phyloP scores from a whole-genome alignment of 225 moss, liverwort and hornwort species.

The Bryoerythrophyllum caledonicum region DNA sequence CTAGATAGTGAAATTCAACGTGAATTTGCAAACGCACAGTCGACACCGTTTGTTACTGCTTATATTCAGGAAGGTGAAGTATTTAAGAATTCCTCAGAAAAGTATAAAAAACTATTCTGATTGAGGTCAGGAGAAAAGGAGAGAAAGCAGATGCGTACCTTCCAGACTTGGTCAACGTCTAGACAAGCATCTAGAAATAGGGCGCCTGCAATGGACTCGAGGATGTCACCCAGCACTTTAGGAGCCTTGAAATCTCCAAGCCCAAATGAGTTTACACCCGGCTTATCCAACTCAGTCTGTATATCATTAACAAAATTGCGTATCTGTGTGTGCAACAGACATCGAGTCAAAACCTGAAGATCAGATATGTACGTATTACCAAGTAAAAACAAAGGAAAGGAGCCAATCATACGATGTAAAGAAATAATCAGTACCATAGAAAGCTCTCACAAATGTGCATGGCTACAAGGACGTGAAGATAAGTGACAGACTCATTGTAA shows the following conservation, averaged over 20 bases:
- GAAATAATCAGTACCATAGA: background rate
- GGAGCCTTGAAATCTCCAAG: slow-evolving; percentile 99
- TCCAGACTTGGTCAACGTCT: slow-evolving; percentile 86
- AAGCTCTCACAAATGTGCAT: slow-evolving; percentile 5
- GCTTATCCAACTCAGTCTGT: slow-evolving; percentile 94
- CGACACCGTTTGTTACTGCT: background rate
- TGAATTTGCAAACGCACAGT: background rate
- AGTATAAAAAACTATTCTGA: background rate
- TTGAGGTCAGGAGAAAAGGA: background rate
- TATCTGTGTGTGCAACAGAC: slow-evolving; percentile 53
- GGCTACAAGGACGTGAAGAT: slow-evolving; percentile 4
- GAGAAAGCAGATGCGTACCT: slow-evolving; percentile 47
- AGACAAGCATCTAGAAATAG: slow-evolving; percentile 85
- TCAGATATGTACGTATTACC: background rate
- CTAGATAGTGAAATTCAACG: background rate
- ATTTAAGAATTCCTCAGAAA: background rate
- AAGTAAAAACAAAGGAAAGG: background rate
- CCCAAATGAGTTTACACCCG: slow-evolving; percentile 97
- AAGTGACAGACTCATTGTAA: background rate
- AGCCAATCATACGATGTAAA: too few relatives aligned
- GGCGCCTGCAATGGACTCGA: slow-evolving; percentile 96
- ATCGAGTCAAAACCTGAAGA: slow-evolving; percentile 10
- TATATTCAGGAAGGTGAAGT: background rate
- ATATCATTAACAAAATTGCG: slow-evolving; percentile 99
- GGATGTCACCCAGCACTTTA: slow-evolving; percentile 95